Base-by-base conservation (phyloP, 2,329 filamentous ascomycete species). In the Phialophora verrucosa region DNA sequence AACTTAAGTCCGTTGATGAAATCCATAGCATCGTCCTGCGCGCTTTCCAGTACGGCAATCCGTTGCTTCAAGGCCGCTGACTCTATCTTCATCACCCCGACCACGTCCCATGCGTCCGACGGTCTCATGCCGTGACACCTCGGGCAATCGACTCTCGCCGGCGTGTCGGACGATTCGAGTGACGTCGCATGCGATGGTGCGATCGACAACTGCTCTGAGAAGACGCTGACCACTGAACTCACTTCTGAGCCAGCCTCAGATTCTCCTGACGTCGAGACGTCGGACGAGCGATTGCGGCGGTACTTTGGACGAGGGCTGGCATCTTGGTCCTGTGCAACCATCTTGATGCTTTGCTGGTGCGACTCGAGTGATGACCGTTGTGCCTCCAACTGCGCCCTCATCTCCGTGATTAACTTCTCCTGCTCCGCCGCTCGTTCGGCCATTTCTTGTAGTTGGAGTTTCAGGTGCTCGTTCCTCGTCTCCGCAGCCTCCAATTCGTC, bases 401-500 rank as follows among this genome's bases (percentile, higher is more conserved):
- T 76, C 42, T 81, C 81, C 66, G 80, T 79, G 77, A 87, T 87
- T 58, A 83, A 81, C 70, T 81, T 81, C 65, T 87, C 84, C 72
- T 87, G 85, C 71, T 87, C 83, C 17, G 80, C 76, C 1, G 84
- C 82, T 66, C 83, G 82, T 38, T 81, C 81, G 4, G 85, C 84
- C 81, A 88, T 85, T 44, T 84, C 84, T 73, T 88, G 84, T 23
- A 89, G 78, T 74, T 89, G 87, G 69, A 83, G 79, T 76, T 88
- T 88, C 61, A 88, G 76, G 70, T 87, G 83, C 44, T 82, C 79
- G 14, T 84, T 81, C 7, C 86, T 81, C 47, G 84, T 87, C 38
- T 86, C 81, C 14, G 85, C 82, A 71, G 88, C 87, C 67, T 87
- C 85, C 0, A 87, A 79, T 74, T 89, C 87, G 69, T 88, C 87